Evolutionary conservation across 2,329 filamentous ascomycete genomes (phyloP), one percentile per base, ranked within the genome.

Genomic region (Penicillium occitanis): DNA sequence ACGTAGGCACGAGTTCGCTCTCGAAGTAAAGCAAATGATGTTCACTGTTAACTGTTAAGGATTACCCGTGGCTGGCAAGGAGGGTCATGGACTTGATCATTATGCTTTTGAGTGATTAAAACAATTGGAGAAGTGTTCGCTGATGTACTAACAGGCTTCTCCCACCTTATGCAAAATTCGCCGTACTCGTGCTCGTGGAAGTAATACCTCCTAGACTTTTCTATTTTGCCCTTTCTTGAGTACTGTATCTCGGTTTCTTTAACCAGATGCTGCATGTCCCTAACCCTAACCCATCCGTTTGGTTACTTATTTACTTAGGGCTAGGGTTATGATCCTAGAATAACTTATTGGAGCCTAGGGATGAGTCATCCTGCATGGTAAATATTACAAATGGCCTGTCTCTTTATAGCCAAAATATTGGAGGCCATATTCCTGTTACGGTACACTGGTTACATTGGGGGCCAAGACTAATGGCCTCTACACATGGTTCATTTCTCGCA

Each of bases 361-460:
- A 3, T n/a, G 28, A 53, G 14, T 53, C 13, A 33, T 17, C 2
- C 2, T 13, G 44, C 17, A 14, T 53, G 50, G 14, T 33, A 33
- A 19, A 30, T 10, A 33, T 53, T 30, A 53, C 3, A 53, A n/a
- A 53, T 30, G 28, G 25, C 28, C 8, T 17, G 6, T 19, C 50
- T 3, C 1, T 51, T 28, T 51, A 51, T 17, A 28, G 13, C 14
- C 14, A 5, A 28, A 14, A 28, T 5, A 28, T 17, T 17, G 11
- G 13, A 44, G 37, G 37, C 37, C 57, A 60, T 46, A 60, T 60
- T 60, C 57, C 57, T 11, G 14, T 28, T 46, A 44, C 17, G 57
- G 57, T 44, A 33, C 28, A 6, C 30, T n/a, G 42, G 57, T 60
- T 46, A 25, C 57, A 60, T 60, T 60, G 57, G 57, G 57, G 57